Evolutionary conservation across 179 eudicot genomes (phyloP), one percentile per base, ranked within the genome.

Genomic region (Beta macrorhiza): DNA sequence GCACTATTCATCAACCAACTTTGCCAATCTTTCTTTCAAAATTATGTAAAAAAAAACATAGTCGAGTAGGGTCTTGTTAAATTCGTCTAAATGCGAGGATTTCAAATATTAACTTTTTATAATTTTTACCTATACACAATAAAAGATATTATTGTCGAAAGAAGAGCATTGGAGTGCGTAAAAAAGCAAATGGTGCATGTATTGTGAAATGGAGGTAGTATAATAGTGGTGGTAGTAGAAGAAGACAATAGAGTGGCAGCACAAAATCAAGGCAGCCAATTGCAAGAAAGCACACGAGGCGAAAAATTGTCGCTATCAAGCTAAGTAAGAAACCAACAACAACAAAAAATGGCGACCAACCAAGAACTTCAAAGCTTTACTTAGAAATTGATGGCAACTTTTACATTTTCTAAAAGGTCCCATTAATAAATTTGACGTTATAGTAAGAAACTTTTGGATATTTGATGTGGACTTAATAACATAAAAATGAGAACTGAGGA

Each of bases 241-340:
- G 42, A 37, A 67, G 70, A 67, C 45, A 29, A 13, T 1, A 67
- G 45, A 67, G 45, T 67, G 19, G 47, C 0, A 29, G 70, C 45
- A 67, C 70, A 67, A 69, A 69, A 69, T 69, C 53, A 69, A 69
- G 74, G 74, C 53, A 69, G 53, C 74, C 74, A 37, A 37, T 37
- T 37, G 42, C 42, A 37, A 37, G 42, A 37, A 37, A 70, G 53
- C 5, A 71, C 51, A 71, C 55, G 74, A 45, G 55, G 56, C 32
- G n/a, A 71, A 71, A 45, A 45, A 7, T 44, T 19, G 29, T 71
- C 56, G 74, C 19, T 29, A 7, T n/a, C 7, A n/a, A 47, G 22
- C 5, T 4, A 45, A 42, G n/a, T 3, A 1, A 15, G 10, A 69
- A 65, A 65, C 32, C 70, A 70, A 69, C 12, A 37, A 37, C 5